phyloP scores from a whole-genome alignment of 2,329 filamentous ascomycete genomes.

The Pseudogymnoascus sp. region DNA sequence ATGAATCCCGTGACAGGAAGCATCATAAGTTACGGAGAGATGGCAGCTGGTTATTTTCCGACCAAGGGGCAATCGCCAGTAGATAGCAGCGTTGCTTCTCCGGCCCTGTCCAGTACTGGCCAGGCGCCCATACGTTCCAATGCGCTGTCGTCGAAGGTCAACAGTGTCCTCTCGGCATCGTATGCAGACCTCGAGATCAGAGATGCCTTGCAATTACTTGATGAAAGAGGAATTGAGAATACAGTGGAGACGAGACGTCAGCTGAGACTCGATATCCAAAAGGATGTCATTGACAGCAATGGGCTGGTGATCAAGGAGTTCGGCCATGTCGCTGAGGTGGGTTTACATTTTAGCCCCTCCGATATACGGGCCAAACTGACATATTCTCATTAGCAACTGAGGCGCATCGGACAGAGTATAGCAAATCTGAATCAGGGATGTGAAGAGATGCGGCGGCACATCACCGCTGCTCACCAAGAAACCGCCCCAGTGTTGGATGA shows the following conservation, averaged over 20 bases:
- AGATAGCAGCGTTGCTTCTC: conserved; percentile 21
- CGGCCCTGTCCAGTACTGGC: conserved; percentile 18
- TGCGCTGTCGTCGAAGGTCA: conserved; percentile 73
- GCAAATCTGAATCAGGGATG: conserved; percentile 72
- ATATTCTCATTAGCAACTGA: conserved; percentile 59
- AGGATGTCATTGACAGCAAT: conserved; percentile 89
- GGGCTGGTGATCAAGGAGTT: conserved; percentile 83
- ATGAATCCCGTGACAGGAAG: not conserved
- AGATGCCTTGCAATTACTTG: conserved; percentile 71
- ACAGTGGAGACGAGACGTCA: conserved; percentile 70
- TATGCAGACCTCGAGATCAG: conserved; percentile 90
- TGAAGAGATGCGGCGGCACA: conserved; percentile 69
- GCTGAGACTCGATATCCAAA: conserved; percentile 75
- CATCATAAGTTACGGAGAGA: conserved; percentile 10
- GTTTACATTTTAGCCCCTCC: conserved; percentile 20
- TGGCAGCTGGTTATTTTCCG: conserved; percentile 25
- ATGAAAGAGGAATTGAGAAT: conserved; percentile 63
- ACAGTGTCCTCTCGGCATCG: conserved; percentile 78
- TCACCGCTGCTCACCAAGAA: conserved; percentile 65
- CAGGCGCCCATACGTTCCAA: conserved; percentile 33
- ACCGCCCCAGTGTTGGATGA: conserved; percentile 71
- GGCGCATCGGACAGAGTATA: conserved; percentile 72
- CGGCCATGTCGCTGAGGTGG: conserved; percentile 77
- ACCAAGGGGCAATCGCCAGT: conserved; percentile 20
- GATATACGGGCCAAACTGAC: conserved; percentile 22